Percentiles rank a stretch among this genome's conserved stretches.
phyloP scores from a whole-genome alignment of 2,329 filamentous ascomycete genomes.

The Aspergillus pseudoviridinutans region DNA sequence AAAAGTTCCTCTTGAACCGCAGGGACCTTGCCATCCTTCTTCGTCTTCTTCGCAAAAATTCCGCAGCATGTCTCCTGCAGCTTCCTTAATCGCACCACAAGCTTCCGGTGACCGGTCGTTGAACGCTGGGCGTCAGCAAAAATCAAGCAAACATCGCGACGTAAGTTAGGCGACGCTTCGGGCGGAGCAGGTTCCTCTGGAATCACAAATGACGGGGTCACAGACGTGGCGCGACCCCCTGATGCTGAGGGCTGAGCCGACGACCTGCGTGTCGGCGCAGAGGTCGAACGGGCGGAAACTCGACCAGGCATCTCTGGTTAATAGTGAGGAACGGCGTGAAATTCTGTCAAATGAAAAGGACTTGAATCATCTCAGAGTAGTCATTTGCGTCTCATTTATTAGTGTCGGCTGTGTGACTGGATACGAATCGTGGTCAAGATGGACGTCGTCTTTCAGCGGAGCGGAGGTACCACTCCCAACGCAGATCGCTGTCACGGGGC shows the following conservation, averaged over 20 bases:
- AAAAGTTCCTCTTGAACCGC: conserved; percentile 46
- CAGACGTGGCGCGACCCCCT: conserved; percentile 73
- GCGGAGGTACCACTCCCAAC: conserved; percentile 9
- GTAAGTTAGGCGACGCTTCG: conserved; percentile 52
- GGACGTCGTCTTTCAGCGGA: conserved; percentile 1
- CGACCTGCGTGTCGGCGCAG: conserved; percentile 35
- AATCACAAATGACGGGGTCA: conserved; percentile 42
- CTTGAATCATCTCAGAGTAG: conserved; percentile 12
- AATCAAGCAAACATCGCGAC: conserved; percentile 67
- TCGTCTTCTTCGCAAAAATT: conserved; percentile 43
- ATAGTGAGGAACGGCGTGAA: conserved; percentile 12
- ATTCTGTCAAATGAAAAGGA: neutral
- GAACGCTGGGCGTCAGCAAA: conserved; percentile 84
- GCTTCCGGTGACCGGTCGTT: conserved; percentile 83
- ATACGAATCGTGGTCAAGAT: neutral
- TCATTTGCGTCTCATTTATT: neutral
- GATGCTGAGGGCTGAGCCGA: conserved; percentile 67
- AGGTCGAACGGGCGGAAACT: conserved; percentile 36
- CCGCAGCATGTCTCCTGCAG: conserved; percentile 79
- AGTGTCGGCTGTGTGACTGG: neutral
- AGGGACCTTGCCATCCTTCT: conserved; percentile 44
- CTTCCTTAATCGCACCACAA: conserved; percentile 82
- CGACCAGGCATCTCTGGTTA: conserved; percentile 36
- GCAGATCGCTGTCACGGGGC: conserved; percentile 17
- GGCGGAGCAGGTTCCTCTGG: conserved; percentile 58